A percentile compares a stretch with the other conserved stretches of the same genome.
phyloP scores from a whole-genome alignment of 1,139 yeast species.

The Pneumocystis jirovecii region DNA sequence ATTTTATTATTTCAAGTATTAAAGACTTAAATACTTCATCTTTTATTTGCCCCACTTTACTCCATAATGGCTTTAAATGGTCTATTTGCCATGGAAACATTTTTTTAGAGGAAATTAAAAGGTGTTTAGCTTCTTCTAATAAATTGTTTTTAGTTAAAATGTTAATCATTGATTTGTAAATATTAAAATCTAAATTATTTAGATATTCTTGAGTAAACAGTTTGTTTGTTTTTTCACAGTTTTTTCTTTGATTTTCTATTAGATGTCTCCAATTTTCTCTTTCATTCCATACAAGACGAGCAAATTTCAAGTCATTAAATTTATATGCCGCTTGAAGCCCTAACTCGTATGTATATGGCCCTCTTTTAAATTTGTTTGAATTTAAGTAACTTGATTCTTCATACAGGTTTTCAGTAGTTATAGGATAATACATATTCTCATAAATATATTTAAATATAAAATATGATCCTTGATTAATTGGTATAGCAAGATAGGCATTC shows the following conservation, averaged over 20 bases:
- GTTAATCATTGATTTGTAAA: not conserved
- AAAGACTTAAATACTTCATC: not conserved
- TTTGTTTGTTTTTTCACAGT: not conserved
- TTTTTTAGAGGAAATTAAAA: not conserved
- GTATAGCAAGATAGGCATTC: constrained; percentile 8
- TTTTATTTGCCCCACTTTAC: not conserved
- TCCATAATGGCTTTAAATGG: not conserved
- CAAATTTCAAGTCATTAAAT: constrained; percentile 4
- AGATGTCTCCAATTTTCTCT: constrained; percentile 5
- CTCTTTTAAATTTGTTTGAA: not conserved
- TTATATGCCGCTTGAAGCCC: constrained; percentile 9
- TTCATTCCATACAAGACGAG: constrained; percentile 8
- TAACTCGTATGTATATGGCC: constrained; percentile 6
- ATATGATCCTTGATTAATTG: constrained; percentile 3
- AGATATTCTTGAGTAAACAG: not conserved
- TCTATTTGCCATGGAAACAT: not conserved
- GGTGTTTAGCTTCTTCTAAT: not conserved
- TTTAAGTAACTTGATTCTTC: not conserved
- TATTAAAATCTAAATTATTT: not conserved
- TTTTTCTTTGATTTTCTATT: not conserved
- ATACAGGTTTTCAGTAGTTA: not conserved
- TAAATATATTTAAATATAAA: constrained; percentile 6
- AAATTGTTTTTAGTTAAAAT: not conserved
- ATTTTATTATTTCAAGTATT: not conserved
- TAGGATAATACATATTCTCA: constrained; percentile 1